Evolutionary conservation across 2,329 filamentous ascomycete genomes (phyloP), one percentile per base, ranked within the genome.

Genomic region (Fusarium sp.): DNA sequence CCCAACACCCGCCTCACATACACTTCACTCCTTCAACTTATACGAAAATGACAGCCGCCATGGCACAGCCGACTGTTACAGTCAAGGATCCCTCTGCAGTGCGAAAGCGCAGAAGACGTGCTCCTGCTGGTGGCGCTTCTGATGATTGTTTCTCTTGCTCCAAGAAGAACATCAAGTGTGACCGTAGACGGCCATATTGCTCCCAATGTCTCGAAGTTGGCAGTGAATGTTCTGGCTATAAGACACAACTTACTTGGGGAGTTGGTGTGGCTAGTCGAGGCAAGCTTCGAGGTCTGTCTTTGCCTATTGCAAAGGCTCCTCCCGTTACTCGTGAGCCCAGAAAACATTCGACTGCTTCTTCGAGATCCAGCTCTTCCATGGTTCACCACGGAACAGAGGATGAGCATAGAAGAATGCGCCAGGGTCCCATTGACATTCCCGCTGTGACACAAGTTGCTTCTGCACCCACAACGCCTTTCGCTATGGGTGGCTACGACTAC

Each of bases 121-220:
- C 94, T 22, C 92, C 94, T 22, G 91, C 93, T 54, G 94, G 93
- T 70, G 95, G 95, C 77, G 95, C 95, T 64, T 90, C 93, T 47
- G 94, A 97, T 80, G 95, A 98, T 82, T 99, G 95, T 87, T 98
- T 98, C 80, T 90, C 94, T 45, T 99, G 95, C 84, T 88, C 91
- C 73, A 96, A 94, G 83, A 89, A 92, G 78, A 91, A 90, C 75
- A 86, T 91, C 69, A 92, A 93, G 81, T 99, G 95, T 84, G 95
- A 98, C 82, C 90, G 95, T 74, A 90, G 94, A 78, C 88, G 95
- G 75, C 95, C 95, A 11, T 98, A 98, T 82, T 98, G 96, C 83
- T 94, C 94, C 46, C 94, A 94, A 82, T 99, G 95, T 80, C 88
- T 98, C 69, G 93, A 97, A 74, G 87, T 94, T 70, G 94, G 94